Base-by-base conservation (phyloP, 1,284 basidiomycete genomes). In the Naganishia cerealis region DNA sequence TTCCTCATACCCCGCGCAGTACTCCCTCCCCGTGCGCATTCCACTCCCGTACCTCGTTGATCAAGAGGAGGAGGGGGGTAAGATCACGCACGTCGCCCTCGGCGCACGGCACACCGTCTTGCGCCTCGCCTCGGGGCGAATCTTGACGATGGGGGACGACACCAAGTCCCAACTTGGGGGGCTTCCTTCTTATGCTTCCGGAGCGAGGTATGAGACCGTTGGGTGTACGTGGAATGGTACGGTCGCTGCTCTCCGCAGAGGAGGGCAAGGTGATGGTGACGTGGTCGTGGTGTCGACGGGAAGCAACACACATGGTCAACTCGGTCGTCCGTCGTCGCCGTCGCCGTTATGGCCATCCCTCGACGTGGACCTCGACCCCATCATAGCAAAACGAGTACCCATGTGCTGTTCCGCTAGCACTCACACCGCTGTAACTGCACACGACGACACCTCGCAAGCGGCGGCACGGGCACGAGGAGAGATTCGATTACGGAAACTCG, bases 181-280 rank as follows among this genome's bases (percentile, higher is more conserved):
- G 67, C 87, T 43, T 72, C 74, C n/a, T 40, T 5, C 29, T 2
- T 33, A 6, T 6, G 29, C 6, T 33, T n/a, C n/a, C n/a, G n/a
- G 21, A 16, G 16, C 8, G 62, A 40, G 36, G 18, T 55, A 39
- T 29, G 29, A 24, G 40, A 57, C 69, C 7, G 78, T 92, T 40
- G 85, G 81, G 0, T 89, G 90, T 69, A 91, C 90, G 0, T 94
- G 92, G 92, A 88, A 89, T 72, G 88, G 90, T n/a, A 90, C 88
- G 26, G 92, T 90, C 73, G 73, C 39, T 75, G 87, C 8, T 59
- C 69, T 70, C 3, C 39, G n/a, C 13, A 18, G 43, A n/a, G 43
- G 2, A 15, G n/a, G 43, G 43, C 7, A 40, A 6, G 56, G 42
- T 1, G 70, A 70, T 18, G 40, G 12, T 18, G 36, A 50, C 15